A percentile compares a stretch with the other conserved stretches of the same genome.
Evolutionary conservation across 2,329 filamentous ascomycete species (phyloP).

Genomic region (Hymenoscyphus repandus): DNA sequence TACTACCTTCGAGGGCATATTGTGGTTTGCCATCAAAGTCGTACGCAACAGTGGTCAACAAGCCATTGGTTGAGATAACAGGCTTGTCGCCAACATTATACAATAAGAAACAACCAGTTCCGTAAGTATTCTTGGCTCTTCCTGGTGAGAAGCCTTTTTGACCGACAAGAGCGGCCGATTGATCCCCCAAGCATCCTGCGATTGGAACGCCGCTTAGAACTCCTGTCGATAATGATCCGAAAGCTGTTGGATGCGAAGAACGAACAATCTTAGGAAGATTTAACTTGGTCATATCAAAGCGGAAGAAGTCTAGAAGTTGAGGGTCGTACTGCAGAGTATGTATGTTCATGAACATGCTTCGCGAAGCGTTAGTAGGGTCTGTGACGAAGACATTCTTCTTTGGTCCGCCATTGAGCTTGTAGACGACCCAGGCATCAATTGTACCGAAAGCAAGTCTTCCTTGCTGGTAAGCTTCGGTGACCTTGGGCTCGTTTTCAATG

Average conservation of each 20-base stretch:
- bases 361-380: slow-evolving; percentile 75
- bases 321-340: slow-evolving; percentile 71
- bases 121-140: slow-evolving; percentile 79
- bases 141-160: slow-evolving; percentile 74
- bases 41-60: slow-evolving; percentile 73
- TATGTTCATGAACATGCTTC: slow-evolving; percentile 85
- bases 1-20: slow-evolving; percentile 72
- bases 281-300: slow-evolving; percentile 63
- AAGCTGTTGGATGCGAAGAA: slow-evolving; percentile 64
- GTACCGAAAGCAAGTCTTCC: slow-evolving; percentile 73
- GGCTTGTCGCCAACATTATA: slow-evolving; percentile 79
- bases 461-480: slow-evolving; percentile 66
- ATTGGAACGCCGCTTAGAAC: slow-evolving; percentile 63
- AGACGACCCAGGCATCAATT: slow-evolving; percentile 75
- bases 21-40: slow-evolving; percentile 66
- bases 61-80: slow-evolving; percentile 70
- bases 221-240: slow-evolving; percentile 58
- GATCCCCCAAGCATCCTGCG: slow-evolving; percentile 74
- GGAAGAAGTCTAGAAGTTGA: slow-evolving; percentile 68
- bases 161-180: slow-evolving; percentile 74
- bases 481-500: slow-evolving; percentile 59
- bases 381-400: slow-evolving; percentile 65
- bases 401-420: slow-evolving; percentile 68
- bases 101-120: slow-evolving; percentile 77
- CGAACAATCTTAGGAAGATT: slow-evolving; percentile 71